Evolutionary conservation across 495 filamentous ascomycete species (phyloP).

Genomic region (Neurospora tetrasperma): DNA sequence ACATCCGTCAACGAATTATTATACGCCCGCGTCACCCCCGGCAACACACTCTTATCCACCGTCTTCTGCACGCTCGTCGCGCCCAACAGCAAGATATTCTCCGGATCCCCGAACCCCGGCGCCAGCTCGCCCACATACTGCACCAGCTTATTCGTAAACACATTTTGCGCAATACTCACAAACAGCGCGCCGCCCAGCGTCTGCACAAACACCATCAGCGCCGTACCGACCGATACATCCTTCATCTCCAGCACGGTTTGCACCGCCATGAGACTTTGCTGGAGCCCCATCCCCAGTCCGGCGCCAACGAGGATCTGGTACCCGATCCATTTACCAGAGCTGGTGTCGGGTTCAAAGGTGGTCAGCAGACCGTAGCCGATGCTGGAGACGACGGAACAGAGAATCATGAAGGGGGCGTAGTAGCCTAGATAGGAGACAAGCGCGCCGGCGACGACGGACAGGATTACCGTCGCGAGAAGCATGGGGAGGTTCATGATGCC

Average conservation of each 20-base stretch:
- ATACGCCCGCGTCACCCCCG: slow-evolving; percentile 58
- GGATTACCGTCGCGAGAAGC: slow-evolving; percentile 52
- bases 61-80: slow-evolving; percentile 52
- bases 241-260: slow-evolving; percentile 52
- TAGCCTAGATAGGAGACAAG: slow-evolving; percentile 56
- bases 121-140: slow-evolving; percentile 40
- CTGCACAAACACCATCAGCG: slow-evolving; percentile 59
- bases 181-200: slow-evolving; percentile 65
- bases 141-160: slow-evolving; percentile 64
- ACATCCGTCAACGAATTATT: slow-evolving; percentile 56
- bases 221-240: slow-evolving; percentile 59
- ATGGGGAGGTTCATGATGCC: slow-evolving; percentile 72
- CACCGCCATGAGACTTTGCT: slow-evolving; percentile 57
- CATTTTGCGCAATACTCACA: slow-evolving; percentile 63
- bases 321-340: slow-evolving; percentile 59
- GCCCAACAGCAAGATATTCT: slow-evolving; percentile 46
- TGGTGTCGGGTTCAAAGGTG: slow-evolving; percentile 48
- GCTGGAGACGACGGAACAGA: slow-evolving; percentile 45
- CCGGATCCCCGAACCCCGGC: slow-evolving; percentile 39
- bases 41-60: slow-evolving; percentile 26
- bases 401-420: slow-evolving; percentile 65
- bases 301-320: slow-evolving; percentile 62
- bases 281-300: slow-evolving; percentile 58
- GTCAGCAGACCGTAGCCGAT: slow-evolving; percentile 63
- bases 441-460: slow-evolving; percentile 51